Conservation (phyloP, 2,329 filamentous ascomycete genomes). For the Aspergillus thermomutatus region DNA sequence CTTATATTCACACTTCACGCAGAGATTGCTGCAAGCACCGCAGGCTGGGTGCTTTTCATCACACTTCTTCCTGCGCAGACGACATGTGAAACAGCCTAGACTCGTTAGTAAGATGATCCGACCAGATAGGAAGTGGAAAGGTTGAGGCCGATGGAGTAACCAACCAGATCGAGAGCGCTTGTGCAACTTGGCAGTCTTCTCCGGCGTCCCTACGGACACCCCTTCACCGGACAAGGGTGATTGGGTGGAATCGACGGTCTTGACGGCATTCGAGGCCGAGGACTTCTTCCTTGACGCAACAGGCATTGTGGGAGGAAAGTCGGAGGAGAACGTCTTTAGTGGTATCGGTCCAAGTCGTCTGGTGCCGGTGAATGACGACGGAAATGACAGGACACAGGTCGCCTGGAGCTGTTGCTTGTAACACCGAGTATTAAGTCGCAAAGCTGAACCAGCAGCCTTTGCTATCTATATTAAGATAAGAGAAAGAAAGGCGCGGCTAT, state of each 20-base stretch:
- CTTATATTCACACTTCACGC: slow-evolving; percentile 92
- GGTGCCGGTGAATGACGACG: slow-evolving; percentile 6
- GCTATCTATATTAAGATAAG: slow-evolving; percentile 30
- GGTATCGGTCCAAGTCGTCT: neutral
- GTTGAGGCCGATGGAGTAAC: slow-evolving; percentile 35
- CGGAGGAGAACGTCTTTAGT: neutral
- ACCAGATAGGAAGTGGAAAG: neutral
- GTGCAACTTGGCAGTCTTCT: slow-evolving; percentile 82
- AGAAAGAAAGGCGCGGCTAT: slow-evolving; percentile 24
- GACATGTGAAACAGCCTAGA: slow-evolving; percentile 66
- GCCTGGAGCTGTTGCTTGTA: slow-evolving; percentile 10
- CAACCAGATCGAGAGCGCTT: slow-evolving; percentile 90
- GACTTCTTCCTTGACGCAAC: slow-evolving; percentile 16
- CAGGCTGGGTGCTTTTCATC: slow-evolving; percentile 65
- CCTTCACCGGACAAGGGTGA: slow-evolving; percentile 45
- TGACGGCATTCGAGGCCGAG: slow-evolving; percentile 5
- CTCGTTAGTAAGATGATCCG: neutral
- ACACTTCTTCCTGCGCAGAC: slow-evolving; percentile 66
- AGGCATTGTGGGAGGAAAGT: slow-evolving; percentile 14
- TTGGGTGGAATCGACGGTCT: slow-evolving; percentile 18
- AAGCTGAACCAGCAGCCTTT: slow-evolving; percentile 43
- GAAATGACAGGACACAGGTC: slow-evolving; percentile 13
- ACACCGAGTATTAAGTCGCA: slow-evolving; percentile 24
- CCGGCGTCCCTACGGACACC: slow-evolving; percentile 43
- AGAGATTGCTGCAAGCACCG: slow-evolving; percentile 66